A percentile compares a stretch with the other conserved stretches of the same genome.
These are phyloP conservation scores for Pythium periplocum DNA, from an alignment of 352 stramenopile species.

Conservation along the genomic window DNA sequence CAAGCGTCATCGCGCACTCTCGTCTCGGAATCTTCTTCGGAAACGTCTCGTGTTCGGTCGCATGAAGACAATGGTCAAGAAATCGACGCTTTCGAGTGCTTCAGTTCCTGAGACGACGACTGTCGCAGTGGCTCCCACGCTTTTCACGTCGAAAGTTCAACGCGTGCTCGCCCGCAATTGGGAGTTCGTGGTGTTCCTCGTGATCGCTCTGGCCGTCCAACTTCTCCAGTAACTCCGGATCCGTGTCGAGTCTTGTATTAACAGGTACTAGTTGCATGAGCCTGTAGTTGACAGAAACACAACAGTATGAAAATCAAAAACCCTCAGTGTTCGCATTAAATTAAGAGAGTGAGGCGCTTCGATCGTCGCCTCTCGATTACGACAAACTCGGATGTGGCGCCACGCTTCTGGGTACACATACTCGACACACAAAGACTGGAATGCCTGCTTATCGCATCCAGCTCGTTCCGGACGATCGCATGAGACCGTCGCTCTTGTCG, in stretches of 20 bases:
- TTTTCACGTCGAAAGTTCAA: too few relatives aligned
- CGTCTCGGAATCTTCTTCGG: slow-evolving; percentile 21
- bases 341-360: slow-evolving; percentile 7
- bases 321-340: slow-evolving; percentile 9
- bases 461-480: slow-evolving; percentile 43
- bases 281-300: background rate
- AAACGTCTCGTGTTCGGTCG: slow-evolving; percentile 43
- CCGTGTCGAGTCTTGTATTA: too few relatives aligned
- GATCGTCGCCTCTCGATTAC: background rate
- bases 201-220: slow-evolving; percentile 8
- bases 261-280: too few relatives aligned
- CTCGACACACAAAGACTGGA: too few relatives aligned
- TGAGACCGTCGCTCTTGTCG: slow-evolving; percentile 37
- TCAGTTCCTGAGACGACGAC: too few relatives aligned
- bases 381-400: background rate
- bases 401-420: too few relatives aligned
- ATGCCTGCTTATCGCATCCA: slow-evolving; percentile 14
- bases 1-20: slow-evolving; percentile 27
- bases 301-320: background rate
- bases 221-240: background rate
- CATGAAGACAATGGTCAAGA: slow-evolving; percentile 19
- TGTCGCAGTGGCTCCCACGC: too few relatives aligned
- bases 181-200: slow-evolving; percentile 19
- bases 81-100: background rate
- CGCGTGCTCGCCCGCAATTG: slow-evolving; percentile 1